These are phyloP conservation scores for Curvularia spicifera DNA, from an alignment of 2,329 filamentous ascomycete genomes.

Conservation along the genomic window DNA sequence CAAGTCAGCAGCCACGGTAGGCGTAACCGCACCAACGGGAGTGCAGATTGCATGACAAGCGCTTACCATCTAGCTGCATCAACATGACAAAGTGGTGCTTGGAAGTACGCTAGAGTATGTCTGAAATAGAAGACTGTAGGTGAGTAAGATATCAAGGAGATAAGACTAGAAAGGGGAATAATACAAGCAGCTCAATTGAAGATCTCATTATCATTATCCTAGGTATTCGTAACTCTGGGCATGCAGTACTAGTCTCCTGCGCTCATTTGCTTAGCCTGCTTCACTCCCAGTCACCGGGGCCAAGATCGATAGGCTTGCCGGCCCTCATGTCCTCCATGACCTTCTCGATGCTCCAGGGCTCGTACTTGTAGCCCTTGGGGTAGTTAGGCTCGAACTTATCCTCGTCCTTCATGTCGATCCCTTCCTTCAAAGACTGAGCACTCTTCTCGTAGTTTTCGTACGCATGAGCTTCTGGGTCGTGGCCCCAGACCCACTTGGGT, in stretches of 20 bases:
- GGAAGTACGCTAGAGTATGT: background rate
- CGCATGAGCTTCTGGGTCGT: slow-evolving; percentile 55
- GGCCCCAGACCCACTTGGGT: slow-evolving; percentile 56
- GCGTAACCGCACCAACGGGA: background rate
- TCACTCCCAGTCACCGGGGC: slow-evolving; percentile 48
- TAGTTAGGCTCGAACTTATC: slow-evolving; percentile 53
- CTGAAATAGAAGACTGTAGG: background rate
- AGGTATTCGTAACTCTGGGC: background rate
- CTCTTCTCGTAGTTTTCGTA: slow-evolving; percentile 54
- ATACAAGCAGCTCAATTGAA: no score
- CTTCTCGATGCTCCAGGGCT: slow-evolving; percentile 53
- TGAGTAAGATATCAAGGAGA: no score
- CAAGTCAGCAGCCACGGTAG: background rate
- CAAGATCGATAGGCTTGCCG: slow-evolving; percentile 45
- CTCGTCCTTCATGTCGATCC: slow-evolving; percentile 53
- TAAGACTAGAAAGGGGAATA: no score
- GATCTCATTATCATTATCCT: background rate
- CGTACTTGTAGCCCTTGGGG: slow-evolving; percentile 52
- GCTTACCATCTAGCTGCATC: background rate
- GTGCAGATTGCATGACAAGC: background rate
- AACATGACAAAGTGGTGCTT: background rate
- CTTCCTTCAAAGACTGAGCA: slow-evolving; percentile 52
- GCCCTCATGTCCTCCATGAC: slow-evolving; percentile 50
- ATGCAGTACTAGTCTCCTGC: background rate
- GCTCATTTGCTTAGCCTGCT: background rate